A percentile compares a stretch with the other conserved stretches of the same genome.
phyloP scores from a whole-genome alignment of 2,329 filamentous ascomycete species.

The Exophiala lecanii-corni region DNA sequence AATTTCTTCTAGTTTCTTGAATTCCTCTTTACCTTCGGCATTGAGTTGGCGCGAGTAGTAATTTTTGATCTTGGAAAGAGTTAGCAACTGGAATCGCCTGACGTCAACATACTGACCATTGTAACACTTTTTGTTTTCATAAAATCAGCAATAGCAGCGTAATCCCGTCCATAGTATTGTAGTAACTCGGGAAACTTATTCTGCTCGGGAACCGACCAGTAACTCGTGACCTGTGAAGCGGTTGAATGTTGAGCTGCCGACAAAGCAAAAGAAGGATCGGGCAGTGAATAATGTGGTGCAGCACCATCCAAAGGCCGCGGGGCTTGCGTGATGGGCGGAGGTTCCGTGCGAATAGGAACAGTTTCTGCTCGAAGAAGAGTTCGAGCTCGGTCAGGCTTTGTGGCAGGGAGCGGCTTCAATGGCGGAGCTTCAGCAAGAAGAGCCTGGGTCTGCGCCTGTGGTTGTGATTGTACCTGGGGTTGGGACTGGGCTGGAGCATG shows the following conservation, averaged over 20 bases:
- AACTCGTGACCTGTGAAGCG: slow-evolving; percentile 42
- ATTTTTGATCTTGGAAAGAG: slow-evolving; percentile 43
- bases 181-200: slow-evolving; percentile 44
- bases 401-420: slow-evolving; percentile 9
- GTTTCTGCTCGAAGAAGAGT: slow-evolving; percentile 19
- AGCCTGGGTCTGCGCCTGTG: not conserved
- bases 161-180: slow-evolving; percentile 45
- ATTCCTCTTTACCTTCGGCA: slow-evolving; percentile 37
- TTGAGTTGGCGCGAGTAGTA: slow-evolving; percentile 44
- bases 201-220: slow-evolving; percentile 50
- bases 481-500: not conserved
- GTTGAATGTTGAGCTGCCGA: slow-evolving; percentile 4
- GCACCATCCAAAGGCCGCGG: slow-evolving; percentile 11
- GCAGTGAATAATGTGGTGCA: slow-evolving; percentile 9
- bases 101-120: slow-evolving; percentile 38
- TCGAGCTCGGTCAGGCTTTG: slow-evolving; percentile 17
- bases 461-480: not conserved
- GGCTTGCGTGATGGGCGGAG: slow-evolving; percentile 9
- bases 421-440: slow-evolving; percentile 15
- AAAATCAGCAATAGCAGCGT: slow-evolving; percentile 44
- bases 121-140: slow-evolving; percentile 51
- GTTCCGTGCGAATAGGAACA: slow-evolving; percentile 11
- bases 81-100: slow-evolving; percentile 6
- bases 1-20: slow-evolving; percentile 39
- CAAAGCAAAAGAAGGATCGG: slow-evolving; percentile 8